These are phyloP conservation scores for Saccharomycopsis selenospora DNA, from an alignment of 805 yeast genomes.

Conservation along the genomic window DNA sequence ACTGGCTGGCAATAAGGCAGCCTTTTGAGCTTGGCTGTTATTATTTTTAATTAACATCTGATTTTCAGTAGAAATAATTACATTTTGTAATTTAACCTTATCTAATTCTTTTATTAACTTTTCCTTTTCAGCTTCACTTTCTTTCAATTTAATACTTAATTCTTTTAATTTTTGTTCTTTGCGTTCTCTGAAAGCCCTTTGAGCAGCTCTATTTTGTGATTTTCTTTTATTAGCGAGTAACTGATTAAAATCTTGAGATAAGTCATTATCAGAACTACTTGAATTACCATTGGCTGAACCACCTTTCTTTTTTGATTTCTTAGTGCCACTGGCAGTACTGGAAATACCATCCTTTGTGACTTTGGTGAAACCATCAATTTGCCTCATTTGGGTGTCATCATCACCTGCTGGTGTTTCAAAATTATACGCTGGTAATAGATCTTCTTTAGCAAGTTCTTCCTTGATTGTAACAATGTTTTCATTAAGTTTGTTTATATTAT, in stretches of 20 bases:
- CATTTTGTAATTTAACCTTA: constrained; percentile 45
- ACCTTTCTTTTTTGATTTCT: neutral
- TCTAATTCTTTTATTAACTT: constrained; percentile 42
- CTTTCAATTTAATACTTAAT: constrained; percentile 49
- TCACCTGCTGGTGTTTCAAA: neutral
- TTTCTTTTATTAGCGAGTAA: constrained; percentile 46
- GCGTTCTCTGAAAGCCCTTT: constrained; percentile 78
- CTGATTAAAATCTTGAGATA: constrained; percentile 6
- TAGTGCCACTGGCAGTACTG: neutral
- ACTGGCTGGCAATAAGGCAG: too few relatives aligned
- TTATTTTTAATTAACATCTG: constrained; percentile 39
- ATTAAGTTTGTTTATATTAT: constrained; percentile 1
- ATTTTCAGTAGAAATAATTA: constrained; percentile 55
- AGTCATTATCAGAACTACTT: neutral
- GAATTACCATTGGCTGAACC: neutral
- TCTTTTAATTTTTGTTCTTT: constrained; percentile 68
- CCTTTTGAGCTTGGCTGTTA: constrained; percentile 2
- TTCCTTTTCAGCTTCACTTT: constrained; percentile 50
- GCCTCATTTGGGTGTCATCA: neutral
- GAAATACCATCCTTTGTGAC: constrained; percentile 2
- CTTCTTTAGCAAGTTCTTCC: neutral
- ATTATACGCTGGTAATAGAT: neutral
- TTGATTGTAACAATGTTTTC: neutral
- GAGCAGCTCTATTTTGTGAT: constrained; percentile 83
- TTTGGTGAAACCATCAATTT: neutral